These are phyloP conservation scores for Aphanomyces stellatus DNA, from an alignment of 352 stramenopile species.

Conservation along the genomic window DNA sequence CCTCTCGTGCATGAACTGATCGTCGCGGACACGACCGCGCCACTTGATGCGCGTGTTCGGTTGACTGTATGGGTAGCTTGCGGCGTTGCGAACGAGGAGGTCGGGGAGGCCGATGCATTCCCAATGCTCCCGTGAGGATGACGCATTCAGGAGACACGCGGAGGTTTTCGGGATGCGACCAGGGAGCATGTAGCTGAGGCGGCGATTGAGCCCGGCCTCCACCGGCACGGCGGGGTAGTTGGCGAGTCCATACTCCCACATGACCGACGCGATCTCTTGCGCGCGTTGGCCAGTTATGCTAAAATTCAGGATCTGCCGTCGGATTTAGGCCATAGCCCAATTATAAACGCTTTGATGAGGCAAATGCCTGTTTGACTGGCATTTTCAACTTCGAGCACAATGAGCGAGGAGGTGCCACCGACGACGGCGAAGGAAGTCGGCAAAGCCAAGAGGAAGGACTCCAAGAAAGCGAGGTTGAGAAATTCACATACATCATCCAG, in stretches of 20 bases:
- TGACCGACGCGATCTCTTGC: neutral
- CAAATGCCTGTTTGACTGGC: too few relatives aligned
- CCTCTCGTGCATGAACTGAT: neutral
- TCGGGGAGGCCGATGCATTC: neutral
- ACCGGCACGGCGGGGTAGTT: neutral
- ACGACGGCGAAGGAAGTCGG: too few relatives aligned
- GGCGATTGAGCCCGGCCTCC: neutral
- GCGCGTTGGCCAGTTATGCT: neutral
- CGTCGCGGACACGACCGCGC: neutral
- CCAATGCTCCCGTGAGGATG: neutral
- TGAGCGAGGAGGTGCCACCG: too few relatives aligned
- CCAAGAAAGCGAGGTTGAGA: neutral
- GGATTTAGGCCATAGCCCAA: too few relatives aligned
- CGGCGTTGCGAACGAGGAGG: neutral
- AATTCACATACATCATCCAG: too few relatives aligned
- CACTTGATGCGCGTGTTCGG: conserved; percentile 1
- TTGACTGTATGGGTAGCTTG: neutral
- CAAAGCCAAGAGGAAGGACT: neutral
- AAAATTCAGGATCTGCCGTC: neutral
- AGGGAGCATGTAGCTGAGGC: conserved; percentile 2
- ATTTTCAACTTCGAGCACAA: too few relatives aligned
- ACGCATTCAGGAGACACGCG: neutral
- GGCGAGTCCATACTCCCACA: conserved; percentile 1
- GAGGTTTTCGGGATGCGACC: neutral
- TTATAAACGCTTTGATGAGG: too few relatives aligned